Base-by-base conservation (phyloP, 1,284 basidiomycete genomes). In the Vanrija humicola region DNA sequence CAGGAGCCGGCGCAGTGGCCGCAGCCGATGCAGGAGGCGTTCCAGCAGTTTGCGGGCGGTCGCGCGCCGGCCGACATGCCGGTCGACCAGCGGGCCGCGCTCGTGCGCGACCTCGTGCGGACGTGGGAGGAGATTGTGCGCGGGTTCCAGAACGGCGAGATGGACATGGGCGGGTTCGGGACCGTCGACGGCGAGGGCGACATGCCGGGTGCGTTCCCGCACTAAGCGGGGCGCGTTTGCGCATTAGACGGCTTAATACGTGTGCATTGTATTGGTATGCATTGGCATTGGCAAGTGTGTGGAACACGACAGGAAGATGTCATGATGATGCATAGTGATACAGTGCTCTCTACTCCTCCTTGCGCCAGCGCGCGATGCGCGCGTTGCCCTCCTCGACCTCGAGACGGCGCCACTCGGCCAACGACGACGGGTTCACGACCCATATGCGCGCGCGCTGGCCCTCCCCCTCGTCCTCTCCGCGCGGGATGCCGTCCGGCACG, bases 391-490 rank as follows among this genome's bases (percentile, higher is more conserved):
- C 47, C 46, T 69, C 67, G 10, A 75, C 72, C 50, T 72, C 65
- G 12, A 64, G 52, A 28, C 73, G 60, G 50, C 72, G 61, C 73
- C 70, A 73, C 55, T 75, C 73, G 7, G 69, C 62, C 34, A 75
- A 43, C 62, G 68, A 69, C 21, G 61, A 63, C 6, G 73, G 70
- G 47, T 75, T 73, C 34, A 75, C 70, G 4, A 75, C 67, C 73
- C 73, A 75, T 16, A 73, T 51, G 6, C 58, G 59, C 3, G 67
- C 68, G n/a, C 47, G 19, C 29, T 28, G 6, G 28, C 14, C 40
- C 0, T 4, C 16, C n/a, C 19, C 51, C 6, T 39, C 50, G 6
- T 42, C 45, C 12, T 50, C 49, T 23, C 42, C 15, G 7, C 34
- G 55, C 1, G 64, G 64, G 9, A 70, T 48, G 0, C 73, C 73